Conservation (phyloP, 768 basidiomycete genomes). For the Macrolepiota albuminosa region DNA sequence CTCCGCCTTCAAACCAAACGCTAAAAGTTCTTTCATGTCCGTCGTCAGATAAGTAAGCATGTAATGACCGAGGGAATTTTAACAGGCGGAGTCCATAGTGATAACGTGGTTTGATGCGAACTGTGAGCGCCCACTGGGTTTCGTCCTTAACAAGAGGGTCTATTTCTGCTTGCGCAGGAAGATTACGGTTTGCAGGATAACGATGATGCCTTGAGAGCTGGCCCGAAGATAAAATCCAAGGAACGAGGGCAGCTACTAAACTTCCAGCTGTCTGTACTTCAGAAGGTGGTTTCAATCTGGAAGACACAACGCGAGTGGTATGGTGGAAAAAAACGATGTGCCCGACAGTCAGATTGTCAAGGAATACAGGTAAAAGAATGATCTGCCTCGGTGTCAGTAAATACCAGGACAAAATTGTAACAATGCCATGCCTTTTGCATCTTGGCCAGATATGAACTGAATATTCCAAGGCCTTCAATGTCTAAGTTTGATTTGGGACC, state of each 20-base stretch:
- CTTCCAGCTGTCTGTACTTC: constrained; percentile 24
- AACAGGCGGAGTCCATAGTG: constrained; percentile 40
- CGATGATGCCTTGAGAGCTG: constrained; percentile 28
- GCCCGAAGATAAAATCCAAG: constrained; percentile 35
- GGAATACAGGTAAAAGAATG: constrained; percentile 39
- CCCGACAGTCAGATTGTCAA: constrained; percentile 46
- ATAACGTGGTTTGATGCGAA: constrained; percentile 23
- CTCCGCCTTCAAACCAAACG: constrained; percentile 40
- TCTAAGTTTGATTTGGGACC: constrained; percentile 37
- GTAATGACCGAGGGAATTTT: constrained; percentile 42
- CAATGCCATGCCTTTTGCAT: constrained; percentile 37
- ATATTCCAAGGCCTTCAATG: constrained; percentile 29
- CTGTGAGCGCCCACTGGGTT: constrained; percentile 17
- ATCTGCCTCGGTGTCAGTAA: constrained; percentile 30
- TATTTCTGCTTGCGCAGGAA: constrained; percentile 17
- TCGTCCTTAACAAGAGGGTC: constrained; percentile 14
- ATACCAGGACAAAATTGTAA: neutral
- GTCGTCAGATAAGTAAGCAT: constrained; percentile 38
- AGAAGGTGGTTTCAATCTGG: constrained; percentile 35
- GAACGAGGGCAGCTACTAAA: constrained; percentile 43
- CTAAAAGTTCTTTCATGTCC: constrained; percentile 35
- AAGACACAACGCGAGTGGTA: constrained; percentile 26
- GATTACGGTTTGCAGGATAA: constrained; percentile 11
- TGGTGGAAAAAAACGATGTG: constrained; percentile 53
- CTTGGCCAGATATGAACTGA: constrained; percentile 43